A percentile compares a stretch with the other conserved stretches of the same genome.
phyloP scores from a whole-genome alignment of 2,329 filamentous ascomycete species.

The Sphaerulina populicola region DNA sequence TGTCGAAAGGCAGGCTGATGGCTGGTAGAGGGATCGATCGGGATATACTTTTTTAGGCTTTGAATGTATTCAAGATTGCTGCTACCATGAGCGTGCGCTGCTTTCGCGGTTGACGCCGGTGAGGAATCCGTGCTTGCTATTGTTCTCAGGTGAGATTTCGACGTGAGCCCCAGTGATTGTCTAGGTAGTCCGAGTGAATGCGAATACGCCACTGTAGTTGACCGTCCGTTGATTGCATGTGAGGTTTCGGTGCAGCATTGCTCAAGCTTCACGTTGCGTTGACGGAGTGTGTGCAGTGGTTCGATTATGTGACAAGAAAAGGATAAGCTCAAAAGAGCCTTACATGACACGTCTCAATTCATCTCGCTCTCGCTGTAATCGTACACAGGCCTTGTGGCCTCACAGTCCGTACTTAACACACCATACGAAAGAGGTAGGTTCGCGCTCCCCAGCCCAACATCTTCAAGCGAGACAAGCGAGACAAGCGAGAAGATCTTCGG shows the following conservation, averaged over 20 bases:
- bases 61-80: too few species aligned
- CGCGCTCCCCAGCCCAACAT: background rate
- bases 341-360: conserved; percentile 4
- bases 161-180: background rate
- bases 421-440: background rate
- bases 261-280: background rate
- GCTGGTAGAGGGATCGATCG: background rate
- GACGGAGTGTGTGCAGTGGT: background rate
- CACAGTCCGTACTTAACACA: conserved; percentile 1
- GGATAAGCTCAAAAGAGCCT: conserved; percentile 3
- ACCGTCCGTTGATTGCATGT: too few species aligned
- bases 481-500: background rate
- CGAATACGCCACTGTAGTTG: too few species aligned
- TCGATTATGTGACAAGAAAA: background rate
- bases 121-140: background rate
- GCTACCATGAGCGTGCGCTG: background rate
- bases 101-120: background rate
- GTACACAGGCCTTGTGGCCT: conserved; percentile 7
- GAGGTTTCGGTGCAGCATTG: too few species aligned
- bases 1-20: background rate
- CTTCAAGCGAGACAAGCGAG: background rate
- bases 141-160: background rate
- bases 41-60: background rate
- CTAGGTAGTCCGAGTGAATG: background rate
- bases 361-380: conserved; percentile 6